Base-by-base conservation (phyloP, 176 grass and related monocot genomes). In the Carex cristatella region DNA sequence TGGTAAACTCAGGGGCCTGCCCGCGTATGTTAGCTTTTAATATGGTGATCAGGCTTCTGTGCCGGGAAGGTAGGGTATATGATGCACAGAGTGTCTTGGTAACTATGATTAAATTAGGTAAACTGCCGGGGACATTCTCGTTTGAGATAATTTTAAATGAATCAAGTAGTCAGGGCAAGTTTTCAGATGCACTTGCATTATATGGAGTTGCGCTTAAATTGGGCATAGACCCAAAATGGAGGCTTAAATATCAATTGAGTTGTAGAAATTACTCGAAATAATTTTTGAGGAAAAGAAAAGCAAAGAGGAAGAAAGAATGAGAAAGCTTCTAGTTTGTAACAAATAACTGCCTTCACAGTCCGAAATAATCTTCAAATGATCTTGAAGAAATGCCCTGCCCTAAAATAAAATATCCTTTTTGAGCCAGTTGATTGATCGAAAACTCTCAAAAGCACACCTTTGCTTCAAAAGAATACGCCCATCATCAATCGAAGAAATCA, bases 151-250 rank as follows among this genome's bases (percentile, higher is more conserved):
- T 94, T 74, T 90, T 98, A 55, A 87, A 65, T 62, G 92, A 93
- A 76, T 88, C 92, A 68, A 27, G 62, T 19, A 71, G 84, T 49
- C 93, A 93, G 83, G 93, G 86, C 23, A 82, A 89, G 64, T 59
- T 90, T 81, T 63, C 68, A 12, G 91, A 94, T 80, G 89, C 88
- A 59, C 79, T 90, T 87, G 89, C 89, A 69, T 86, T 98, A 84
- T 95, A 98, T 73, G 91, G 80, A 18, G 91, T 91, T 71, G 95
- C 95, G 2, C 81, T 95, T 54, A 98, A 98, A 94, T 84, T 91
- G 79, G 75, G 79, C 66, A 85, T 90, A 0, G 15, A 77, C 44
- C 86, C 92, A 18, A 81, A 90, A 37, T 85, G 88, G 92, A 93
- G 88, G 78, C 86, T 67, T 14, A 76, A 69, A 74, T 82, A 80